Conservation (phyloP, 2,329 filamentous ascomycete species). For the Mycosphaerelloides madeirae region DNA sequence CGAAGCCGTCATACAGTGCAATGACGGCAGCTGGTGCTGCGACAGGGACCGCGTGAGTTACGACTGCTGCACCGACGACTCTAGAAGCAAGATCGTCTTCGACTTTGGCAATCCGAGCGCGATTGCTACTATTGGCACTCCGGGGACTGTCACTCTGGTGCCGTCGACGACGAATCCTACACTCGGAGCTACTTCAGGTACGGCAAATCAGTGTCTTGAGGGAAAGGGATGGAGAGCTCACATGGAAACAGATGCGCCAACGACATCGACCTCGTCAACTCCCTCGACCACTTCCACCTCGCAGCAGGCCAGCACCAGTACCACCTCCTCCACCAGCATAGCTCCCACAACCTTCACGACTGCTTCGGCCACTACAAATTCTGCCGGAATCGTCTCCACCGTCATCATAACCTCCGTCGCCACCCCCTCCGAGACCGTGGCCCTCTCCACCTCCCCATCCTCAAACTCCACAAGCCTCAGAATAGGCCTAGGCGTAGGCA, state of each 20-base stretch:
- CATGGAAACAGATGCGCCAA: neutral
- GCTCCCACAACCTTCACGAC: constrained; percentile 5
- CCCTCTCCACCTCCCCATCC: neutral
- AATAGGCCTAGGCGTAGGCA: constrained; percentile 1
- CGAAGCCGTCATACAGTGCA: constrained; percentile 30
- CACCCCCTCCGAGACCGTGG: neutral
- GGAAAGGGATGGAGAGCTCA: neutral
- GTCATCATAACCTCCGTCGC: constrained; percentile 5
- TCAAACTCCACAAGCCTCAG: neutral
- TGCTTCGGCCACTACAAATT: constrained; percentile 3
- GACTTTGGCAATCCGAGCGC: no score
- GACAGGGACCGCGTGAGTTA: constrained; percentile 18
- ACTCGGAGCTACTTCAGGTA: neutral
- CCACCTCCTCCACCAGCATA: neutral
- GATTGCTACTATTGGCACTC: no score
- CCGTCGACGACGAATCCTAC: no score
- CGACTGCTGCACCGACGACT: neutral
- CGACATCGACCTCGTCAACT: neutral
- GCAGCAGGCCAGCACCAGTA: neutral
- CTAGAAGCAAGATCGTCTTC: no score
- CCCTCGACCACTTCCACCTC: neutral
- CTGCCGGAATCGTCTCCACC: constrained; percentile 4
- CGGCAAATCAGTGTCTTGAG: neutral
- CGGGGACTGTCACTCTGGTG: no score
- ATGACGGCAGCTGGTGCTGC: constrained; percentile 31